Base-by-base conservation (phyloP, 2,329 filamentous ascomycete genomes). In the Phialophora expanda region DNA sequence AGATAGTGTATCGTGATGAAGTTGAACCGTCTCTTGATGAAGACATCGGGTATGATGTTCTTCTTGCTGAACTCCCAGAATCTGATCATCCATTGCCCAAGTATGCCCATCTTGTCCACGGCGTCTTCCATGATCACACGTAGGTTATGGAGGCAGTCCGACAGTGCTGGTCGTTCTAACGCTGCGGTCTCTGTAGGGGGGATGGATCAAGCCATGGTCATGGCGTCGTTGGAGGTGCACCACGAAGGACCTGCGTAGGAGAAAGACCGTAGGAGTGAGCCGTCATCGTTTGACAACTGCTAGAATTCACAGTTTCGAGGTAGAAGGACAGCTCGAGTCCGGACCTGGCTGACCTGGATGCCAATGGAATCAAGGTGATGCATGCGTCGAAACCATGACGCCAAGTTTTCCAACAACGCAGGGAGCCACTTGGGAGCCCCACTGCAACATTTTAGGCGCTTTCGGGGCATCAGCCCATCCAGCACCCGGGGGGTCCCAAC, bases 1-100 rank as follows among this genome's bases (percentile, higher is more conserved):
- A 90, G 84, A 76, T 98, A 82, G 62, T 82, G 80, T 9, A 82
- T 67, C 28, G 79, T 74, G 46, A 82, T 81, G 70, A 82, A 82
- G 66, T 82, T 82, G 56, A 81, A 66, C 63, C 74, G 74, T 26
- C 81, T 64, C 59, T 76, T 72, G 58, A 73, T 75, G 50, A 81
- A 41, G 53, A 78, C 62, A 61, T 71, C 68, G 5, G 79, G 79
- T 51, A 80, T 73, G 51, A 80, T 72, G 50, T 73, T 76, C 61
- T 73, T 60, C 71, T 77, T 79, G 69, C 75, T 30, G 53, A 64
- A 66, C 24, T 66, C 68, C 66, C 66, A 68, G 34, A 69, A 46
- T 9, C 48, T 34, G 22, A 24, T 6, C 32, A 51, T 53, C 56
- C 56, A 66, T 7, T 55, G 14, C 24, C 14, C 12, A 7, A 50